Evolutionary conservation across 202 grass and related monocot species (phyloP), one percentile per base, ranked within the genome.

Genomic region (Saccharum hybrid): DNA sequence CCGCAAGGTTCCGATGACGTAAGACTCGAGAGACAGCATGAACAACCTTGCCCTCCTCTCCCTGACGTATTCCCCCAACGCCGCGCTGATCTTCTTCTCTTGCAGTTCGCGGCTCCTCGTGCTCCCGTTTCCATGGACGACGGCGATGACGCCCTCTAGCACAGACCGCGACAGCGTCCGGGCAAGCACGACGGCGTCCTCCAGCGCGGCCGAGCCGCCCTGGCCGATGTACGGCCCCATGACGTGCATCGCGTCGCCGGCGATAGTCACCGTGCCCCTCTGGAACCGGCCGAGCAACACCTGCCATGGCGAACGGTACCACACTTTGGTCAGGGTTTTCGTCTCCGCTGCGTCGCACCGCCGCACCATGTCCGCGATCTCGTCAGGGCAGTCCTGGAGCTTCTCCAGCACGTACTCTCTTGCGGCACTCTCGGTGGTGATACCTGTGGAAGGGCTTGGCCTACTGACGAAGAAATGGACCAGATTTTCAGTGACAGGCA

Each of bases 221-320:
- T 91, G 88, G 33, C 83, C 86, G 26, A 88, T 31, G 81, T 78
- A 85, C 19, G 88, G 72, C 0, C 76, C 82, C 88, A 94, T 91
- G 26, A 72, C 66, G 57, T 94, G 91, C 88, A 94, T 82, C 2
- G 91, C 86, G 33, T 91, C 91, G 41, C 91, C 88, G 0, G 85
- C 75, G 3, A 94, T 68, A 0, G 86, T 78, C 63, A 81, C 79
- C 0, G 75, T 77, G 57, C 88, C 79, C 0, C 48, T 70, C 61
- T 18, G 71, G 22, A 81, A 68, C 15, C n/a, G 13, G 21, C 39
- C 54, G 7, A 85, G 28, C 3, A 63, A 2, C 1, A 94, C 51
- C 52, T 86, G 66, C 88, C 91, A 94, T 2, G 88, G 91, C 5
- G 63, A 12, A 2, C 83, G 75, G 49, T 86, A 84, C 21, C 56